These are phyloP conservation scores for Fusarium denticulatum DNA, from an alignment of 2,329 filamentous ascomycete genomes.

Conservation along the genomic window DNA sequence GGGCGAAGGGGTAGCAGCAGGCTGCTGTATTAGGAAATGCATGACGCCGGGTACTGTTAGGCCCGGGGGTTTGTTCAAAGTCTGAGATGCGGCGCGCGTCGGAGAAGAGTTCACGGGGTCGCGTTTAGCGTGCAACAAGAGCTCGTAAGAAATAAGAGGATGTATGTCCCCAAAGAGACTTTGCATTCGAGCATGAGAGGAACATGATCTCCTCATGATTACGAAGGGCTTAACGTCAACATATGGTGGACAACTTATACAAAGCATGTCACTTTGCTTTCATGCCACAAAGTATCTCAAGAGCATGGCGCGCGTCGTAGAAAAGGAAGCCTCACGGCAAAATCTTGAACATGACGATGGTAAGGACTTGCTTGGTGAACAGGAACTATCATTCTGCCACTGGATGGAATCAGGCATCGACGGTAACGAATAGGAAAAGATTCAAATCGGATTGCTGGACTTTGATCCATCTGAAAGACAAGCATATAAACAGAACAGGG, in stretches of 20 bases:
- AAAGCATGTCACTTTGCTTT: slow-evolving; percentile 3
- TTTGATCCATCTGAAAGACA: slow-evolving; percentile 12
- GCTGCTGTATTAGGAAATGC: slow-evolving; percentile 41
- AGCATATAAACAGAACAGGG: slow-evolving; percentile 33
- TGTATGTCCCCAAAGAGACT: background rate
- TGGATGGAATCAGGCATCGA: slow-evolving; percentile 1
- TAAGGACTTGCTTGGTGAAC: background rate
- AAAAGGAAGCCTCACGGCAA: background rate
- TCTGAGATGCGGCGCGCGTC: slow-evolving; percentile 34
- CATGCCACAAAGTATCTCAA: slow-evolving; percentile 22
- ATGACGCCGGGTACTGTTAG: slow-evolving; percentile 39
- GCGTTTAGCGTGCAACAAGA: slow-evolving; percentile 39
- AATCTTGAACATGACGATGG: background rate
- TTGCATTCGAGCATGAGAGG: slow-evolving; percentile 6
- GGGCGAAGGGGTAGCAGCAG: slow-evolving; percentile 38
- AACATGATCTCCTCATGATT: slow-evolving; percentile 25
- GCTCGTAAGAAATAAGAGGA: slow-evolving; percentile 11
- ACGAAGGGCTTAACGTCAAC: background rate
- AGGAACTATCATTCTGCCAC: slow-evolving; percentile 2
- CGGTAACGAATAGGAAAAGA: slow-evolving; percentile 3
- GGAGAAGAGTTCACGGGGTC: slow-evolving; percentile 40
- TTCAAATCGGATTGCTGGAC: slow-evolving; percentile 10
- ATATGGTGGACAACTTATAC: background rate
- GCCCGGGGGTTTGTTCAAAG: slow-evolving; percentile 26
- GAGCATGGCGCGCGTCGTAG: slow-evolving; percentile 17